These are phyloP conservation scores for Lizanozyma gosingica DNA, from an alignment of 1,139 yeast species.

Conservation along the genomic window DNA sequence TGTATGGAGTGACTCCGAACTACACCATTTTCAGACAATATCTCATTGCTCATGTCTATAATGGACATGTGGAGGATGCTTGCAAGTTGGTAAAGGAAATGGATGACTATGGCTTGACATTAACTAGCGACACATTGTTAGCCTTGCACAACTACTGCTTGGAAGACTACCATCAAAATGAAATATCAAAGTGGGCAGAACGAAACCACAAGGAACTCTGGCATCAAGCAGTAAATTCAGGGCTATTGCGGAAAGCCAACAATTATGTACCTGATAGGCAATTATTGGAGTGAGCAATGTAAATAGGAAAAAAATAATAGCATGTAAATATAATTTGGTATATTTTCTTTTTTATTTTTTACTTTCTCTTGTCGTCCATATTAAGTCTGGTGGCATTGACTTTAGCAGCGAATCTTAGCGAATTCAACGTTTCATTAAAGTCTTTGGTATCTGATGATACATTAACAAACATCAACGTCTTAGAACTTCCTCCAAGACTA, in stretches of 20 bases:
- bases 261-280: constrained; percentile 22
- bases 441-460: constrained; percentile 61
- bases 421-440: constrained; percentile 70
- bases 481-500: constrained; percentile 79
- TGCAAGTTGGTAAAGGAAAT: constrained; percentile 42
- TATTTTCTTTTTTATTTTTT: constrained; percentile 2
- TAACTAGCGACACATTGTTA: constrained; percentile 43
- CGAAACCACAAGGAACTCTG: constrained; percentile 36
- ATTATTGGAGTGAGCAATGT: constrained; percentile 4
- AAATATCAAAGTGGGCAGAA: constrained; percentile 47
- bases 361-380: constrained; percentile 1
- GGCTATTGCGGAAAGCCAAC: constrained; percentile 29
- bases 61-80: constrained; percentile 55
- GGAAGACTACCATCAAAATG: constrained; percentile 35
- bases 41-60: constrained; percentile 66
- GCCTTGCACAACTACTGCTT: constrained; percentile 57
- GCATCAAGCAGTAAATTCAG: constrained; percentile 30
- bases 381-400: constrained; percentile 48
- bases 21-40: constrained; percentile 53
- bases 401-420: constrained; percentile 83
- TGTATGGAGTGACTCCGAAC: constrained; percentile 45
- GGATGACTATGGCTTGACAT: constrained; percentile 42
- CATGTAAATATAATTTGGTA: constrained; percentile 1
- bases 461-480: constrained; percentile 90
- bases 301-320: constrained; percentile 3